Evolutionary conservation across 768 basidiomycete genomes (phyloP).

Genomic region (Rhodotorula diobovata): DNA sequence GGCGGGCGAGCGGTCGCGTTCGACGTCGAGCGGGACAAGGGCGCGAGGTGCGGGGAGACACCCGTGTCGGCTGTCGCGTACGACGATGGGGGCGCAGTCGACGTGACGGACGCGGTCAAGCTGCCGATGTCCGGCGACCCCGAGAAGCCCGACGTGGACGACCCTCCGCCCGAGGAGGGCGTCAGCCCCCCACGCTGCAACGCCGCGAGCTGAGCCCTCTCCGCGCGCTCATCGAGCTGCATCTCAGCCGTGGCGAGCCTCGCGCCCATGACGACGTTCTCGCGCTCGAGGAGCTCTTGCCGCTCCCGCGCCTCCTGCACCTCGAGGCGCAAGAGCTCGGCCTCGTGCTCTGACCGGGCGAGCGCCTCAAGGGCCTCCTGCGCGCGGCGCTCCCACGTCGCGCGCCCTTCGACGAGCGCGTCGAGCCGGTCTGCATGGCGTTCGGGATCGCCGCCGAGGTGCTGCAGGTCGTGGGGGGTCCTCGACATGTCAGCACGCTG

Average conservation of each 20-base stretch:
- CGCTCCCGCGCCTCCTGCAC: not conserved
- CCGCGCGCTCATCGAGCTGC: not conserved
- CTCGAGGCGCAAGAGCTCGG: not conserved
- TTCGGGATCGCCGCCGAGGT: conserved; percentile 15
- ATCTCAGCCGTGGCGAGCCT: conserved; percentile 5
- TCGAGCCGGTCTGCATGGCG: conserved; percentile 7
- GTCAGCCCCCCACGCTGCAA: not conserved
- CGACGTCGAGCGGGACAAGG: not conserved
- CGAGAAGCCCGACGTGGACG: not conserved
- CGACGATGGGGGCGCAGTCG: not conserved
- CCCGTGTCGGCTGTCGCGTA: not conserved
- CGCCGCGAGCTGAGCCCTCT: not conserved
- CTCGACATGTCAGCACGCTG: fast-evolving
- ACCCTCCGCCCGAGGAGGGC: not conserved
- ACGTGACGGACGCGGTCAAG: not conserved
- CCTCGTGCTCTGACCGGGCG: not conserved
- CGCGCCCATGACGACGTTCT: conserved; percentile 11
- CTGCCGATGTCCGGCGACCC: not conserved
- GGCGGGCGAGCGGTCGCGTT: no score
- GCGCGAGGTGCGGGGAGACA: conserved; percentile 5
- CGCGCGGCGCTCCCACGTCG: conserved; percentile 15
- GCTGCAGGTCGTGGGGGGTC: not conserved
- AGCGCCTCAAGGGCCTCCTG: conserved; percentile 11
- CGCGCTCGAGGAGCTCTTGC: conserved; percentile 1
- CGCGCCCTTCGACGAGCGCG: conserved; percentile 4